Evolutionary conservation across 2,329 filamentous ascomycete species (phyloP), one percentile per base, ranked within the genome.

Genomic region (Ceratocystis diversiconidia): DNA sequence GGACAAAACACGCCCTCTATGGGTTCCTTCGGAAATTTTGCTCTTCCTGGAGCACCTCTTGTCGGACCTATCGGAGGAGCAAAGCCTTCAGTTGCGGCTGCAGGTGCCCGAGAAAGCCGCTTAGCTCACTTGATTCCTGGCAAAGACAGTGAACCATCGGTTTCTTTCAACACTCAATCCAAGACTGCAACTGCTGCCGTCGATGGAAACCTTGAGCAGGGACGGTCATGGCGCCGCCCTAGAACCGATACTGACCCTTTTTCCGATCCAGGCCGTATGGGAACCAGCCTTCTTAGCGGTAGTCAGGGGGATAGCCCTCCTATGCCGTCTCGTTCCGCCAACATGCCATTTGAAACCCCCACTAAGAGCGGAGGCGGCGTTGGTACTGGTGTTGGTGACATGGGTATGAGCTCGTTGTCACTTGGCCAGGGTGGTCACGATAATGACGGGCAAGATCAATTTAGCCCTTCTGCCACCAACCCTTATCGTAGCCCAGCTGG

Each of bases 381-480:
- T 30, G 48, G 62, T 57, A 32, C 10, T 22, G 44, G n/a, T 6
- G 25, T 81, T 3, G 76, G 79, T 50, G 84, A 87, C 68, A 84
- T 86, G 70, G 83, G 84, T 57, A 84, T 86, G 81, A 77, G 82
- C 15, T 82, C 82, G 70, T 78, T 82, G 70, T 82, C 75, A 75
- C 79, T 78, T 50, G 80, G 80, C 62, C 79, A 85, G 61, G 80
- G 83, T 46, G 81, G 84, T 65, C 76, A 74, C 55, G 79, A 79
- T n/a, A 32, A 30, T 55, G 55, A 63, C 6, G 44, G 41, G n/a
- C 79, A 86, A 69, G 89, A 90, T 67, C 87, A 89, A 0, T 83
- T 90, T 72, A 97, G 92, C 73, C 94, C 94, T 10, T 94, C 92
- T 0, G 90, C 95, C 72, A 97, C 94, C 2, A 99, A 99, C 72